A percentile compares a stretch with the other conserved stretches of the same genome.
These are phyloP conservation scores for Saprolegnia parasitica DNA, from an alignment of 352 stramenopile genomes.

Conservation along the genomic window DNA sequence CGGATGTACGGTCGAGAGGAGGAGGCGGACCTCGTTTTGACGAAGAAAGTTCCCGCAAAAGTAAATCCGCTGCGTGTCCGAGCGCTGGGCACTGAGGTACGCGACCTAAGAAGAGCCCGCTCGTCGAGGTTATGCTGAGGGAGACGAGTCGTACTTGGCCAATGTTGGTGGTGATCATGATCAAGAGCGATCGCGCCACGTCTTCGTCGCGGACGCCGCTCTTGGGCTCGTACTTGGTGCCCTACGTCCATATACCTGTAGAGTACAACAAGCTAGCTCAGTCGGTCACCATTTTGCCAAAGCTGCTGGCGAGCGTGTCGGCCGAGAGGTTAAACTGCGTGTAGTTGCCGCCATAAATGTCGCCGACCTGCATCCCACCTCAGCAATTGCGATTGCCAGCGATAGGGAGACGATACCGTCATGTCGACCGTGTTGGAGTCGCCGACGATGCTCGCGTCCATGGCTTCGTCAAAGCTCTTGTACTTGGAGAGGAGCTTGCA, in stretches of 20 bases:
- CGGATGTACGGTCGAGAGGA: not conserved
- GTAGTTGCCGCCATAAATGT: constrained; percentile 97
- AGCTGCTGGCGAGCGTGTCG: constrained; percentile 92
- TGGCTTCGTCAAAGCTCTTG: constrained; percentile 70
- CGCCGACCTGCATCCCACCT: too few relatives aligned
- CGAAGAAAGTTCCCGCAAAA: constrained; percentile 96
- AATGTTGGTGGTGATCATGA: constrained; percentile 99
- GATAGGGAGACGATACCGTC: too few relatives aligned
- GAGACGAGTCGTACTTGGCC: constrained; percentile 44
- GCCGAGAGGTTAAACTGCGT: constrained; percentile 83
- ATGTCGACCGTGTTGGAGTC: constrained; percentile 88
- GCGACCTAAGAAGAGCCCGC: constrained; percentile 65
- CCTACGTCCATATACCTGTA: not conserved
- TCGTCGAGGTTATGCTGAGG: not conserved
- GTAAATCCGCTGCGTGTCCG: constrained; percentile 91
- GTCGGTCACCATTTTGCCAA: constrained; percentile 96
- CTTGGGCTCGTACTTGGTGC: constrained; percentile 30
- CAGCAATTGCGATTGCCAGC: too few relatives aligned
- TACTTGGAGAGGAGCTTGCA: constrained; percentile 89
- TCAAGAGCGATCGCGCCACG: constrained; percentile 90
- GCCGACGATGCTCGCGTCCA: constrained; percentile 61
- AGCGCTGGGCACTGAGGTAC: constrained; percentile 93
- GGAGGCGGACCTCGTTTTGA: constrained; percentile 82
- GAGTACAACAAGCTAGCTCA: constrained; percentile 36
- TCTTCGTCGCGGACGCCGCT: constrained; percentile 84